A percentile compares a stretch with the other conserved stretches of the same genome.
Evolutionary conservation across 805 yeast genomes (phyloP).

Genomic region (Metschnikowia lachancei): DNA sequence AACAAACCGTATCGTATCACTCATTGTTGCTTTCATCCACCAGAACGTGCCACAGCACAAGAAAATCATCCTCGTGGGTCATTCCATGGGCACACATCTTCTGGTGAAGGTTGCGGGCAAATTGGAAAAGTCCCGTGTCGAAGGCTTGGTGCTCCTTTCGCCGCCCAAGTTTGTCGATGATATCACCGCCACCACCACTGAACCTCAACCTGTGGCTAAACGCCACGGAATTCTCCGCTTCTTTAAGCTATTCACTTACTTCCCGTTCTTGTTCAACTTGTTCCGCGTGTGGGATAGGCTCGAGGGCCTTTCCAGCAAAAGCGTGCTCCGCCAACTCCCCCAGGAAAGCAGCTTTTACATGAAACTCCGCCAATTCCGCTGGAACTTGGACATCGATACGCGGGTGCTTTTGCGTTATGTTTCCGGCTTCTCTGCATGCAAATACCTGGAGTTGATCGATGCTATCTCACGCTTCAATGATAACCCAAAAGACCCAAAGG

Average conservation of each 20-base stretch:
- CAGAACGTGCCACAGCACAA: slow-evolving; percentile 41
- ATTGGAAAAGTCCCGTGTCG: slow-evolving; percentile 40
- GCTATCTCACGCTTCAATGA: slow-evolving; percentile 39
- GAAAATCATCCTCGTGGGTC: slow-evolving; percentile 55
- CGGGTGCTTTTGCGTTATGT: slow-evolving; percentile 52
- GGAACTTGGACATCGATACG: slow-evolving; percentile 67
- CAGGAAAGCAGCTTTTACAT: slow-evolving; percentile 32
- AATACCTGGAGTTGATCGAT: slow-evolving; percentile 41
- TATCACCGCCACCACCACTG: neutral
- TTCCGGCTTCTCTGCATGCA: slow-evolving; percentile 47
- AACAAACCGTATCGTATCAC: slow-evolving; percentile 41
- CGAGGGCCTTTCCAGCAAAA: slow-evolving; percentile 58
- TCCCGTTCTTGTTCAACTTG: slow-evolving; percentile 50
- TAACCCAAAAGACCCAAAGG: slow-evolving; percentile 28
- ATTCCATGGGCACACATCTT: slow-evolving; percentile 70
- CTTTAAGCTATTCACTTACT: slow-evolving; percentile 33
- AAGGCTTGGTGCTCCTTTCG: slow-evolving; percentile 47
- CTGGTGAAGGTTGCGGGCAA: slow-evolving; percentile 43
- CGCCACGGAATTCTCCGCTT: slow-evolving; percentile 4
- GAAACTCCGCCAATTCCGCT: slow-evolving; percentile 58
- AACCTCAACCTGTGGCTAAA: neutral
- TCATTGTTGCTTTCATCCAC: slow-evolving; percentile 37
- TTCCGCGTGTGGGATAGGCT: slow-evolving; percentile 59
- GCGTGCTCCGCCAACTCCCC: slow-evolving; percentile 56
- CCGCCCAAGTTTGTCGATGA: slow-evolving; percentile 39